Base-by-base conservation (phyloP, 176 grass and related monocot genomes). In the Hordeum vulgare region DNA sequence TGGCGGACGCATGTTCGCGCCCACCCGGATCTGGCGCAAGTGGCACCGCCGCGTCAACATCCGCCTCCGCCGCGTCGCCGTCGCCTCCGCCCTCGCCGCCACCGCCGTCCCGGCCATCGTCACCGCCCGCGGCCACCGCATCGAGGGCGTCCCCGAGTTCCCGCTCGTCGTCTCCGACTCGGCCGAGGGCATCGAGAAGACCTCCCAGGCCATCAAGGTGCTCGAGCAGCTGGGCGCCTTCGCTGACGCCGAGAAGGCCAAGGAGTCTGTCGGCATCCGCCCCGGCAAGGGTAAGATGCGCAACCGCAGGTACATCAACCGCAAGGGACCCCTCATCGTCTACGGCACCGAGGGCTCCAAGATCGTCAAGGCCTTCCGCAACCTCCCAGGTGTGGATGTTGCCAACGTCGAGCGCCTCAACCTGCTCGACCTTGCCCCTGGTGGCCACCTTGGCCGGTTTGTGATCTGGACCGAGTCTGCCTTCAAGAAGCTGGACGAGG, bases 381-480 rank as follows among this genome's bases (percentile, higher is more conserved):
- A 97, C 58, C 90, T 97, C 68, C 86, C 92, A 7, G 95, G 95
- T 18, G 88, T 92, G 51, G 90, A 97, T 66, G 72, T 97, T 25
- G 87, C 91, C 47, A 94, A 97, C 29, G 92, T 97, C 4, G 88
- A 97, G 88, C 88, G 92, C 27, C 95, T 97, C 40, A 94, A 97
- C 70, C 84, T 97, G 62, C 88, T 97, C 21, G 91, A 94, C 59
- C 88, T 97, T 1, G 95, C 95, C 4, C 92, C 95, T 10, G 92
- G 95, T 84, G 95, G 92, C 34, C 92, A 97, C 76, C 73, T 97
- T 41, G 94, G 94, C 9, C 73, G 95, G 13, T 97, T 97, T 20
- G 89, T 97, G 37, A 92, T 97, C 79, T 97, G 95, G 95, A 97
- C 95, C 12, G 91, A 94, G 84, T 91, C 78, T 0, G 95, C 95